phyloP scores from a whole-genome alignment of 192 early-diverging fungal species.

The Coemansia sp. region DNA sequence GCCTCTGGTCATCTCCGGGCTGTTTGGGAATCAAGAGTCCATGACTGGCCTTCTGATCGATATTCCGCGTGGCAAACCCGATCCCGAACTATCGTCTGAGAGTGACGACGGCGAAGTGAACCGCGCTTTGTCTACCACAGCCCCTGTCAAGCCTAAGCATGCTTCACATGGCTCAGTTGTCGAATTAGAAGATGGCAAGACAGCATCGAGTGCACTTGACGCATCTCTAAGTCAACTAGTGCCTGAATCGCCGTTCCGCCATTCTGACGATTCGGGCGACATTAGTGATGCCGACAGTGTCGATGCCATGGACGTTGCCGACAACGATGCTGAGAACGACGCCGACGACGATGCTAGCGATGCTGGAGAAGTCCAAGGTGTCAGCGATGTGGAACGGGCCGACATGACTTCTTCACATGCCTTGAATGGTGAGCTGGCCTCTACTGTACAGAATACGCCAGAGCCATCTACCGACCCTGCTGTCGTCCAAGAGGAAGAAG shows the following conservation, averaged over 20 bases:
- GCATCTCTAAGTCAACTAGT: background rate
- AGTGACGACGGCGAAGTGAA: background rate
- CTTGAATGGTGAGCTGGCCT: background rate
- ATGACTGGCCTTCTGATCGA: background rate
- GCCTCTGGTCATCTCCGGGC: conserved; percentile 5
- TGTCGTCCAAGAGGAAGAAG: background rate
- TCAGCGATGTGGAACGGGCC: background rate
- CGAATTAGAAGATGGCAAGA: background rate
- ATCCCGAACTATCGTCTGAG: background rate
- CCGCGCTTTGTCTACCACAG: background rate
- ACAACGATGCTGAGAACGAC: background rate
- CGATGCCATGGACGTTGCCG: background rate
- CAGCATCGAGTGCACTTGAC: background rate
- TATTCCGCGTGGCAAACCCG: background rate
- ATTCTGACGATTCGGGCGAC: background rate
- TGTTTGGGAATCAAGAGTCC: background rate
- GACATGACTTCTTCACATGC: background rate
- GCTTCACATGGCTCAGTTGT: background rate
- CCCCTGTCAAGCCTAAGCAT: background rate
- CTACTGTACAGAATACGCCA: background rate
- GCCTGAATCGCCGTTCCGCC: background rate
- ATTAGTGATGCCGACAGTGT: background rate
- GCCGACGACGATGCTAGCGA: conserved; percentile 3
- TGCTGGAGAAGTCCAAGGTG: background rate
- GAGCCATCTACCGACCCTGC: background rate